phyloP scores from a whole-genome alignment of 2,329 filamentous ascomycete species.

The Pyricularia sp. region DNA sequence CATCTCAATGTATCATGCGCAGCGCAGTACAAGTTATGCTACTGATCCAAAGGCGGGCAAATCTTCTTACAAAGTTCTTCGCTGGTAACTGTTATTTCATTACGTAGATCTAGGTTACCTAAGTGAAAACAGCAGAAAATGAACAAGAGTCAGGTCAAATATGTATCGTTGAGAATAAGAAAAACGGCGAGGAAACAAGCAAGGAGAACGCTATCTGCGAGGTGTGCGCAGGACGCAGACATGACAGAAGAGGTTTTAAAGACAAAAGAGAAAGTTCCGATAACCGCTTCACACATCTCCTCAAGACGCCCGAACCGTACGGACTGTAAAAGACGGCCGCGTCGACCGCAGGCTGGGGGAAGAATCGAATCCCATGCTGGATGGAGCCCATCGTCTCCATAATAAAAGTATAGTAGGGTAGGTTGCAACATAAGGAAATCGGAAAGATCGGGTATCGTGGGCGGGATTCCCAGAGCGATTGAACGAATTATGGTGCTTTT shows the following conservation, averaged over 20 bases:
- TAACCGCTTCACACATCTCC: background rate
- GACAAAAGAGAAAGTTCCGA: background rate
- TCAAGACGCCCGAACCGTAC: background rate
- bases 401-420: background rate
- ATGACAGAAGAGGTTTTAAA: background rate
- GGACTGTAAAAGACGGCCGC: background rate
- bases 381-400: background rate
- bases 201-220: background rate
- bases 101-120: background rate
- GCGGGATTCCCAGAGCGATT: background rate
- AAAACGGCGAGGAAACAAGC: background rate
- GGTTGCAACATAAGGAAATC: background rate
- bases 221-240: background rate
- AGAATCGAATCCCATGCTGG: background rate
- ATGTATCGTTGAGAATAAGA: background rate
- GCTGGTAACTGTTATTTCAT: background rate
- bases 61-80: background rate
- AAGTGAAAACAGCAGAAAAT: background rate
- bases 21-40: too few relatives aligned
- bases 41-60: too few relatives aligned
- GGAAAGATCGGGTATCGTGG: background rate
- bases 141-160: background rate
- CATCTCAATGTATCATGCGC: too few relatives aligned
- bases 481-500: background rate
- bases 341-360: background rate